Base-by-base conservation (phyloP, 2,329 filamentous ascomycete species). In the Xylogone sp. region DNA sequence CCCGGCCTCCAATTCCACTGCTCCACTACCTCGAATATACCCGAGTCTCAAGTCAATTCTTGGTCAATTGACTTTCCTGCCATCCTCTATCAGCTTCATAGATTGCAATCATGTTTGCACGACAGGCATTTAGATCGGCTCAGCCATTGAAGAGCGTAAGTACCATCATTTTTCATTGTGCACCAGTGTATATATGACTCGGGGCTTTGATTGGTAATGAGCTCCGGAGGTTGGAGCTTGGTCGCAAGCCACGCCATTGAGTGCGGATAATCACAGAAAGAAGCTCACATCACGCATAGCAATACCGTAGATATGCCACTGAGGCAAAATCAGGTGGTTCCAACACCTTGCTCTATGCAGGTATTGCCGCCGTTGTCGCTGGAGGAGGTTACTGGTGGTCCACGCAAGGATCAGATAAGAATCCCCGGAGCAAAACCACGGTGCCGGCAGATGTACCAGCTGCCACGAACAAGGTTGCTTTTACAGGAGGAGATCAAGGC, bases 401-500 rank as follows among this genome's bases (percentile, higher is more conserved):
- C 62, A 63, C 48, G 48, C 75, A 74, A 44, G 77, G 71, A 50
- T 69, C 78, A 13, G 79, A 75, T 49, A 76, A 79, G 59, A 79
- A 80, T 66, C 81, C 76, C 22, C 85, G n/a, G 83, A 63, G 75
- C 71, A 42, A 77, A 78, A 59, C 75, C 71, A 66, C n/a, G n/a
- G 69, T 70, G 18, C 75, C 72, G 58, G 50, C 48, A 19, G 57
- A 59, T 42, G 54, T 55, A n/a, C 67, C 69, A 42, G 57, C 56
- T 48, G 63, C 65, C 21, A 51, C 71, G 42, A 70, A 67, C 31
- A 69, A 69, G 50, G 66, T 58, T 27, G 75, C 78, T 52, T 86
- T 97, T 70, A 88, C 81, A 29, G 92, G 93, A 59, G 90, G 90
- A 59, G 90, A 96, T 56, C 91, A 97, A 73, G 92, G 90, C 60